Percentiles rank a stretch among this genome's conserved stretches.
These are phyloP conservation scores for Leccinum obscurum DNA, from an alignment of 768 basidiomycete genomes.

Conservation along the genomic window DNA sequence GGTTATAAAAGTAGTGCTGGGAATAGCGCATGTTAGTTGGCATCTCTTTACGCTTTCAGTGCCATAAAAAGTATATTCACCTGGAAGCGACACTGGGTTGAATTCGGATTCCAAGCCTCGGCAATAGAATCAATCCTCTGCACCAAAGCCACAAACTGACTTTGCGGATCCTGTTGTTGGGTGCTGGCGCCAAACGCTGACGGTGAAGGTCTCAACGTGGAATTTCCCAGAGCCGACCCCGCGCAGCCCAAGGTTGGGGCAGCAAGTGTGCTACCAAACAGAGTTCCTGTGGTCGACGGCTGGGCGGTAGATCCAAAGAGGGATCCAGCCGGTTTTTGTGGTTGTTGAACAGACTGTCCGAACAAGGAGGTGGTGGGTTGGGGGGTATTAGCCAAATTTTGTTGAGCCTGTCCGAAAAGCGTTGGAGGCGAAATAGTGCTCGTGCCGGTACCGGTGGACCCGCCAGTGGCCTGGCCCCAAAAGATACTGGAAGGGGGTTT, in stretches of 20 bases:
- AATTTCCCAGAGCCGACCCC: conserved; percentile 32
- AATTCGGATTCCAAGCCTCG: conserved; percentile 69
- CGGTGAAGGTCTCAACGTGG: conserved; percentile 34
- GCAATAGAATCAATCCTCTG: conserved; percentile 65
- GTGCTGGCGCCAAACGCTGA: conserved; percentile 37
- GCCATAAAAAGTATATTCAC: conserved; percentile 35
- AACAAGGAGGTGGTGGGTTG: conserved; percentile 23
- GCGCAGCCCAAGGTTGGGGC: conserved; percentile 35
- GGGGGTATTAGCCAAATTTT: conserved; percentile 11
- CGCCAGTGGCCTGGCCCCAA: conserved; percentile 30
- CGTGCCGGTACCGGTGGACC: conserved; percentile 1
- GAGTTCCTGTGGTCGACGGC: conserved; percentile 28
- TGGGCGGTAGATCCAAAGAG: conserved; percentile 34
- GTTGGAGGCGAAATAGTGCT: conserved; percentile 24
- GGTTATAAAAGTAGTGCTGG: conserved; percentile 83
- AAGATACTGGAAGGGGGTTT: conserved; percentile 31
- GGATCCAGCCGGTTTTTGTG: conserved; percentile 24
- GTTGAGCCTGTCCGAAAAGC: conserved; percentile 33
- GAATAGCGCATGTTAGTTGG: conserved; percentile 1
- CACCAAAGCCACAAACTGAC: conserved; percentile 52
- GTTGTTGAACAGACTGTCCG: conserved; percentile 23
- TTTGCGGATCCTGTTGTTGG: conserved; percentile 59
- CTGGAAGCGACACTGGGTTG: conserved; percentile 77
- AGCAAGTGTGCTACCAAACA: conserved; percentile 38
- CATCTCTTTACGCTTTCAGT: background rate